Percentiles rank a stretch among this genome's conserved stretches.
phyloP scores from a whole-genome alignment of 169 alveolate species.

The Cryptosporidium ubiquitum region DNA sequence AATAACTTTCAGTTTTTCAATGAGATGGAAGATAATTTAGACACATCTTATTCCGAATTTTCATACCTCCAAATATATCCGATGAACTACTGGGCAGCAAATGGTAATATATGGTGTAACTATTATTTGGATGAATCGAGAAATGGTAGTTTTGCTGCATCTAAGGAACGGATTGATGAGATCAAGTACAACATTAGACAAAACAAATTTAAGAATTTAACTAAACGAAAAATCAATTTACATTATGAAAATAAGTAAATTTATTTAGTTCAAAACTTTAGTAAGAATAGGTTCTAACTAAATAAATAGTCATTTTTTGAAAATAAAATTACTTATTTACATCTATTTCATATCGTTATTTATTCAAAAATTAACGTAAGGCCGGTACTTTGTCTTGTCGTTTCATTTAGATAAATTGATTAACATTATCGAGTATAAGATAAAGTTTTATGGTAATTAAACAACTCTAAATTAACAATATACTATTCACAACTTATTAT shows the following conservation, averaged over 20 bases:
- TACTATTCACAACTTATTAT: not conserved
- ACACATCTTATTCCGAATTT: not conserved
- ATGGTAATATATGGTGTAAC: slow-evolving; percentile 53
- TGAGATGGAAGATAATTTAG: not conserved
- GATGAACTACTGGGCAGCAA: slow-evolving; percentile 66
- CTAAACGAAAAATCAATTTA: not conserved
- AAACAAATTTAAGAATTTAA: slow-evolving; percentile 13
- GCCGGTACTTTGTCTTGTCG: slow-evolving; percentile 72
- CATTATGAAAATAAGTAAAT: not conserved
- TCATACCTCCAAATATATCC: slow-evolving; percentile 41
- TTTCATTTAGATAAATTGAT: not conserved
- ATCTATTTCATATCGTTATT: not conserved
- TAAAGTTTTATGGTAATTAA: slow-evolving; percentile 2
- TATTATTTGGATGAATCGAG: slow-evolving; percentile 34
- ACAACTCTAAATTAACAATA: not conserved
- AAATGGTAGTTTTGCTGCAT: slow-evolving; percentile 46
- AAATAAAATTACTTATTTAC: not conserved
- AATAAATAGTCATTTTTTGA: no score
- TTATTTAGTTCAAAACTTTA: not conserved
- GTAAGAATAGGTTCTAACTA: not conserved
- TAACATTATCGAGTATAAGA: not conserved
- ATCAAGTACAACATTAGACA: not conserved
- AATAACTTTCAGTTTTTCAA: slow-evolving; percentile 12
- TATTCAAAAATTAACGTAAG: not conserved
- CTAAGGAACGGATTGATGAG: slow-evolving; percentile 8